These are phyloP conservation scores for Usnea hakonensis DNA, from an alignment of 495 filamentous ascomycete genomes.

Conservation along the genomic window DNA sequence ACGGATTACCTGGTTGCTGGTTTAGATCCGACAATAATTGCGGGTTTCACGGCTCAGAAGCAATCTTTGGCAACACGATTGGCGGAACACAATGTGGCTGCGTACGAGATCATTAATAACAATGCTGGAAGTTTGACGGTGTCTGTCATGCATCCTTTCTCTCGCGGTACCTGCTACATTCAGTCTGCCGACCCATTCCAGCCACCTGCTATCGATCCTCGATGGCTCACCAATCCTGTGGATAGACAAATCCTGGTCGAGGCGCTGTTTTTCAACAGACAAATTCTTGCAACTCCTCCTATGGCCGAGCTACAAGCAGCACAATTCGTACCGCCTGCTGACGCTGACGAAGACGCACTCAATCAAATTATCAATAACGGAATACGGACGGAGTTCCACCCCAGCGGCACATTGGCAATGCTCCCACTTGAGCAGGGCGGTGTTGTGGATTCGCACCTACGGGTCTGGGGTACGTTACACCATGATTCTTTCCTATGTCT, in stretches of 20 bases:
- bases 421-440: conserved; percentile 40
- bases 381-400: conserved; percentile 39
- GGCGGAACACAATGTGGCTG: conserved; percentile 20
- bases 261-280: conserved; percentile 25
- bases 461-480: conserved; percentile 35
- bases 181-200: conserved; percentile 26
- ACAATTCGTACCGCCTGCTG: conserved; percentile 26
- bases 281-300: conserved; percentile 25
- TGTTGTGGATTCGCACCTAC: conserved; percentile 42
- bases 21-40: conserved; percentile 22
- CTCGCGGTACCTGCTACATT: conserved; percentile 33
- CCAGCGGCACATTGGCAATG: conserved; percentile 46
- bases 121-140: conserved; percentile 27
- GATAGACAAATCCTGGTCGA: conserved; percentile 34
- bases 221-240: conserved; percentile 31
- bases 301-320: conserved; percentile 26
- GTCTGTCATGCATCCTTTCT: conserved; percentile 37
- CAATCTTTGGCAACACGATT: conserved; percentile 21
- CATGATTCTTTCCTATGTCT: background rate
- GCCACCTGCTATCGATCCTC: conserved; percentile 29
- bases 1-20: conserved; percentile 20
- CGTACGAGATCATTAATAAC: conserved; percentile 29
- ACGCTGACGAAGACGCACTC: conserved; percentile 24
- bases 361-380: conserved; percentile 27
- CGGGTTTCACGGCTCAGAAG: conserved; percentile 24